Evolutionary conservation across 345 rosid genomes (phyloP).

Genomic region (Eucalyptus polyanthemos): DNA sequence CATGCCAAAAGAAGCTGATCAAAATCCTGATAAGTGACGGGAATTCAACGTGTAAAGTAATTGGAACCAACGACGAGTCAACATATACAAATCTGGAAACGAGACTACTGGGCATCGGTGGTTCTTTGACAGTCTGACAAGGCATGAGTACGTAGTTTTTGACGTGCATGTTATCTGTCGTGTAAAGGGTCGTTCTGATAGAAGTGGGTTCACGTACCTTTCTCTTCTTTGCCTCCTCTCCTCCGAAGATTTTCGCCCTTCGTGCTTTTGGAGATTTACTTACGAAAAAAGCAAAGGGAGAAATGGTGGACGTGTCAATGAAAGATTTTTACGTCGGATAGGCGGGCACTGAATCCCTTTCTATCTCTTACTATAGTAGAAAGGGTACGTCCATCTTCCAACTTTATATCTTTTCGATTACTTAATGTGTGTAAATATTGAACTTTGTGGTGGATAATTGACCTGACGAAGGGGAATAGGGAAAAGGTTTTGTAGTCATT

Average conservation of each 20-base stretch:
- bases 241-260: neutral
- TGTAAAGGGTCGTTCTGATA: slow-evolving; percentile 36
- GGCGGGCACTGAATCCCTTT: neutral
- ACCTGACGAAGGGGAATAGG: neutral
- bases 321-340: neutral
- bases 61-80: neutral
- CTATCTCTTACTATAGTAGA: neutral
- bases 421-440: neutral
- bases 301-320: neutral
- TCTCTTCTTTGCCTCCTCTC: neutral
- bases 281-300: neutral
- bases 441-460: neutral
- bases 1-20: neutral
- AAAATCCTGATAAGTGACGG: neutral
- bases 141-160: neutral
- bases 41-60: neutral
- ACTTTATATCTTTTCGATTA: neutral
- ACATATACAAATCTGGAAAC: neutral
- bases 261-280: neutral
- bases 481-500: neutral
- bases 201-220: neutral
- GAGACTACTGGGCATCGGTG: neutral
- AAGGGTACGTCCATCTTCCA: neutral
- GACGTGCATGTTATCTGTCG: slow-evolving; percentile 16
- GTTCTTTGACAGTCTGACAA: neutral